phyloP scores from a whole-genome alignment of 148 eudicot genomes.

The Pharnaceum exiguum region DNA sequence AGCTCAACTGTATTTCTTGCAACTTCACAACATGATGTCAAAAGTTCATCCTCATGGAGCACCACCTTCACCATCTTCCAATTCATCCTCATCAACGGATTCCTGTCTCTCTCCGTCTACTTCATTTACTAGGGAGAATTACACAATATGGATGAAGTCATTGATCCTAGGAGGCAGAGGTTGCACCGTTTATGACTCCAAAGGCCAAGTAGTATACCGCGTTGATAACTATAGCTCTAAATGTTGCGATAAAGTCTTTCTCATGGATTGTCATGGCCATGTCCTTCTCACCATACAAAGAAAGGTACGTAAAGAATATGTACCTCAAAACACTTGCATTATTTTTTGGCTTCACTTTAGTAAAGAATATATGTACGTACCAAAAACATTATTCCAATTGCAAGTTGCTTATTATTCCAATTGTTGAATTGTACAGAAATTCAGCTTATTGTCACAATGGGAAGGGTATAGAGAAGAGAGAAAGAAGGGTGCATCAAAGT shows the following conservation, averaged over 20 bases:
- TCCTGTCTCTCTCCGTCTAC: slow-evolving; percentile 1
- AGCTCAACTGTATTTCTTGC: neutral
- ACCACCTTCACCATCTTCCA: slow-evolving; percentile 3
- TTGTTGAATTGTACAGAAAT: slow-evolving; percentile 23
- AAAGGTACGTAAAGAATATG: slow-evolving; percentile 44
- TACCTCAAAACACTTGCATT: too few species aligned
- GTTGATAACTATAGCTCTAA: slow-evolving; percentile 41
- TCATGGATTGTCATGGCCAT: slow-evolving; percentile 43
- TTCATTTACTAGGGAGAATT: slow-evolving; percentile 11
- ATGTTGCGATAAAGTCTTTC: slow-evolving; percentile 26
- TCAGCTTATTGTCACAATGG: slow-evolving; percentile 26
- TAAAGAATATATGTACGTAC: too few species aligned
- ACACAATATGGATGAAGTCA: slow-evolving; percentile 51
- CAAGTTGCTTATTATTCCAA: neutral
- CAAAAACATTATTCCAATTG: neutral
- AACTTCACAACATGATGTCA: slow-evolving; percentile 22
- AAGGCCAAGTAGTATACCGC: slow-evolving; percentile 36
- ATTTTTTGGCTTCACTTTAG: too few species aligned
- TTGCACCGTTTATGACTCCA: slow-evolving; percentile 45
- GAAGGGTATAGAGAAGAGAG: slow-evolving; percentile 28
- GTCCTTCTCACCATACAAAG: slow-evolving; percentile 34
- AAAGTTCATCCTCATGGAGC: slow-evolving; percentile 39
- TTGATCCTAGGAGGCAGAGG: slow-evolving; percentile 42
- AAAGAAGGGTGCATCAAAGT: slow-evolving; percentile 22
- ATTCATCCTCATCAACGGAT: neutral